These are phyloP conservation scores for Venturia aucupariae DNA, from an alignment of 2,329 filamentous ascomycete genomes.

Conservation along the genomic window DNA sequence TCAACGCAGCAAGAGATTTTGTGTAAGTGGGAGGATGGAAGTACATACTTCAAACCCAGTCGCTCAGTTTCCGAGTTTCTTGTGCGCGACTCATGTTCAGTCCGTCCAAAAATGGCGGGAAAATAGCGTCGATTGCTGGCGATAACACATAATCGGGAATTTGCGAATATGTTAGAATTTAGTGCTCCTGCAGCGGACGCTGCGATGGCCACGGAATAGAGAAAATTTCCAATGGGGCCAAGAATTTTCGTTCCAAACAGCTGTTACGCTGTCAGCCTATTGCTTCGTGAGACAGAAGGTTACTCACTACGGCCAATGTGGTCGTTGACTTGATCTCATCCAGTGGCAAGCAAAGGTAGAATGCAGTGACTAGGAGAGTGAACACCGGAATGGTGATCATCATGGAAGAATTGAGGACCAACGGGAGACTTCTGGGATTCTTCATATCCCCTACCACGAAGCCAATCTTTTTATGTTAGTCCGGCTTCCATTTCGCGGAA, in stretches of 20 bases:
- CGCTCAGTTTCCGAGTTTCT: background rate
- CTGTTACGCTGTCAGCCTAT: slow-evolving; percentile 44
- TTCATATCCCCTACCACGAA: slow-evolving; percentile 29
- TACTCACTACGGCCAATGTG: too few relatives aligned
- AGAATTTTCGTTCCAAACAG: slow-evolving; percentile 49
- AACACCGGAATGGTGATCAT: slow-evolving; percentile 55
- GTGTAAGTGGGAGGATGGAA: too few relatives aligned
- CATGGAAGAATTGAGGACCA: slow-evolving; percentile 52
- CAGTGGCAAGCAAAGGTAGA: slow-evolving; percentile 21
- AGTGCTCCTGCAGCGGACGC: slow-evolving; percentile 23
- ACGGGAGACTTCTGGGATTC: slow-evolving; percentile 34
- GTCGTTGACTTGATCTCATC: slow-evolving; percentile 25
- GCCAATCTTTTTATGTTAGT: slow-evolving; percentile 27
- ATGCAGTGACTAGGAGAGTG: slow-evolving; percentile 25
- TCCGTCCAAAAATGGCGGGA: slow-evolving; percentile 23
- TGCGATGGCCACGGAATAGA: background rate
- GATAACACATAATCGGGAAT: slow-evolving; percentile 51
- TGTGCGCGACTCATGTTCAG: slow-evolving; percentile 9
- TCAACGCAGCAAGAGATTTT: background rate
- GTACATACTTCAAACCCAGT: too few relatives aligned
- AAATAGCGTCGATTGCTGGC: slow-evolving; percentile 32
- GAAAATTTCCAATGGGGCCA: slow-evolving; percentile 33
- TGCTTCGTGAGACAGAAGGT: slow-evolving; percentile 39
- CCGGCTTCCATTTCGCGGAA: background rate
- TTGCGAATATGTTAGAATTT: slow-evolving; percentile 53